phyloP scores from a whole-genome alignment of 805 yeast genomes.

The Candida berthetii region DNA sequence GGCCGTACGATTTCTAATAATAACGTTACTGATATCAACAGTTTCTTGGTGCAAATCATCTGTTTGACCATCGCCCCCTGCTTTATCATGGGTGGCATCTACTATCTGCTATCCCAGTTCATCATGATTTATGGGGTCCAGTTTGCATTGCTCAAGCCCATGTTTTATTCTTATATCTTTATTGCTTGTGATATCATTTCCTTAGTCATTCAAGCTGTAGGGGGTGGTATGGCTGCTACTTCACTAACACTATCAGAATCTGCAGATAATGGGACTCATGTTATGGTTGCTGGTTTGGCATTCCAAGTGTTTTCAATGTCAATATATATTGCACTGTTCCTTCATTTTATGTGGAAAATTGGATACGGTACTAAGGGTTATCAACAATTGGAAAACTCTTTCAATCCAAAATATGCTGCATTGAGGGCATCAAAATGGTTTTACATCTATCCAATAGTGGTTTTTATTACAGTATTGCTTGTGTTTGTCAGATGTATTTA shows the following conservation, averaged over 20 bases:
- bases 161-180: slow-evolving; percentile 58
- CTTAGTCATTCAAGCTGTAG: slow-evolving; percentile 62
- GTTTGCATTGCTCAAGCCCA: slow-evolving; percentile 48
- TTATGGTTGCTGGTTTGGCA: slow-evolving; percentile 75
- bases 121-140: slow-evolving; percentile 53
- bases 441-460: slow-evolving; percentile 35
- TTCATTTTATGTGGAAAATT: slow-evolving; percentile 37
- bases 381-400: slow-evolving; percentile 22
- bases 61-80: slow-evolving; percentile 77
- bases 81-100: slow-evolving; percentile 79
- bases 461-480: slow-evolving; percentile 42
- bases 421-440: slow-evolving; percentile 32
- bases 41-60: slow-evolving; percentile 61
- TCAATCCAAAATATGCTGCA: slow-evolving; percentile 27
- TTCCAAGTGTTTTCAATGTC: slow-evolving; percentile 71
- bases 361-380: slow-evolving; percentile 16
- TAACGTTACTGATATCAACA: slow-evolving; percentile 27
- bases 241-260: slow-evolving; percentile 26
- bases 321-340: slow-evolving; percentile 46
- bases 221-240: slow-evolving; percentile 67
- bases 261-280: slow-evolving; percentile 44
- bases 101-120: slow-evolving; percentile 63
- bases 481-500: slow-evolving; percentile 66
- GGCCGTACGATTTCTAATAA: slow-evolving; percentile 47
- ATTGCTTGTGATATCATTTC: slow-evolving; percentile 60